phyloP scores from a whole-genome alignment of 257 asterid species.

The Forsythia viridissima region DNA sequence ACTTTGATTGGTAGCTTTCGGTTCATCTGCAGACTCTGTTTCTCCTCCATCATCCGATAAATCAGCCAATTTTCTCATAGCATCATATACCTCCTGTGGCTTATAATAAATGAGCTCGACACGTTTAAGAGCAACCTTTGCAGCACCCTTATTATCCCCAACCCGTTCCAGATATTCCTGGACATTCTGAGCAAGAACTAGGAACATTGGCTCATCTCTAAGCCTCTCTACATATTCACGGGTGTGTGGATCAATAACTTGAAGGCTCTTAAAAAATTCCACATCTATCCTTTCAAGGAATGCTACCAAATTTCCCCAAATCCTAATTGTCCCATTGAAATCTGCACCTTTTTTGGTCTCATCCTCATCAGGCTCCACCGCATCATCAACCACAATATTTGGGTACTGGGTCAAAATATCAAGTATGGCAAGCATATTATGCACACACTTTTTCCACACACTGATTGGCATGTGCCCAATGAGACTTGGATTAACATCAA shows the following conservation, averaged over 20 bases:
- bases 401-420: slow-evolving; percentile 79
- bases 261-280: slow-evolving; percentile 91
- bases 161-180: slow-evolving; percentile 71
- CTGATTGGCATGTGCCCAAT: slow-evolving; percentile 94
- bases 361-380: slow-evolving; percentile 85
- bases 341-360: slow-evolving; percentile 93
- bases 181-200: slow-evolving; percentile 85
- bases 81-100: slow-evolving; percentile 93
- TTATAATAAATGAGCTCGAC: slow-evolving; percentile 90
- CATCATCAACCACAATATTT: slow-evolving; percentile 90
- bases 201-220: slow-evolving; percentile 77
- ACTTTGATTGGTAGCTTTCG: slow-evolving; percentile 55
- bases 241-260: slow-evolving; percentile 96
- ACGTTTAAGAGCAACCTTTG: slow-evolving; percentile 91
- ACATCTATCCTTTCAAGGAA: slow-evolving; percentile 84
- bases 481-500: slow-evolving; percentile 84
- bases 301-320: slow-evolving; percentile 96
- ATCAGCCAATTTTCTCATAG: slow-evolving; percentile 90
- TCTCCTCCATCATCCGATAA: slow-evolving; percentile 45
- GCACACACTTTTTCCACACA: slow-evolving; percentile 94
- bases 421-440: slow-evolving; percentile 65
- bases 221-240: slow-evolving; percentile 94
- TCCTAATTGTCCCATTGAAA: slow-evolving; percentile 64
- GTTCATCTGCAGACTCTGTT: slow-evolving; percentile 59
- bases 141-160: slow-evolving; percentile 82